Percentiles rank a stretch among this genome's conserved stretches.
Evolutionary conservation across 2,329 filamentous ascomycete species (phyloP).

Genomic region (Cytospora paraplurivora): DNA sequence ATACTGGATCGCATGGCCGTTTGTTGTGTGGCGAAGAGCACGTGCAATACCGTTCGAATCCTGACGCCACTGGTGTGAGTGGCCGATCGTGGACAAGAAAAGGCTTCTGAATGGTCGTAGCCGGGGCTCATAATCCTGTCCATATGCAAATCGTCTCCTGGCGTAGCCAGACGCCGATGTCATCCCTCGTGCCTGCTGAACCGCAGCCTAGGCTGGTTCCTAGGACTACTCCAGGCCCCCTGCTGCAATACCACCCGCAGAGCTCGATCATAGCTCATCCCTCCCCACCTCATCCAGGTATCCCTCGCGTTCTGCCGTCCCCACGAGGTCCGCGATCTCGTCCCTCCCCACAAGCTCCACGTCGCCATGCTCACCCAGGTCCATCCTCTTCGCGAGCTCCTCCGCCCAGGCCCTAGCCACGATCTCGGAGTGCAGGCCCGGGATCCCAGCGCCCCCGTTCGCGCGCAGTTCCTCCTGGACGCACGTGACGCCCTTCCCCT

Average conservation of each 20-base stretch:
- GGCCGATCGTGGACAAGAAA: not conserved
- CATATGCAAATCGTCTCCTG: not conserved
- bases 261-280: slow-evolving; percentile 19
- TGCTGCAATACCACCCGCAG: not conserved
- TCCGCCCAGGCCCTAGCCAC: slow-evolving; percentile 27
- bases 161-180: not conserved
- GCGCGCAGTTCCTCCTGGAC: slow-evolving; percentile 56
- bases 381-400: slow-evolving; percentile 27
- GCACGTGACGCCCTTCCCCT: slow-evolving; percentile 78
- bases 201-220: not conserved
- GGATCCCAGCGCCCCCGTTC: slow-evolving; percentile 15
- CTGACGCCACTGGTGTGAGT: not conserved
- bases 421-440: slow-evolving; percentile 22
- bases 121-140: not conserved
- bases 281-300: slow-evolving; percentile 11
- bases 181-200: not conserved
- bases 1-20: not conserved
- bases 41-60: not conserved
- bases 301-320: slow-evolving; percentile 12
- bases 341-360: slow-evolving; percentile 19
- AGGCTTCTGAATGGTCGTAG: not conserved
- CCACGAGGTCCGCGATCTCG: slow-evolving; percentile 20
- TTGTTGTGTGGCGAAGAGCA: not conserved
- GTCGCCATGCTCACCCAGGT: not conserved
- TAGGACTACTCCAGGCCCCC: not conserved